Evolutionary conservation across 768 basidiomycete genomes (phyloP).

Genomic region (Agaricus blazei): DNA sequence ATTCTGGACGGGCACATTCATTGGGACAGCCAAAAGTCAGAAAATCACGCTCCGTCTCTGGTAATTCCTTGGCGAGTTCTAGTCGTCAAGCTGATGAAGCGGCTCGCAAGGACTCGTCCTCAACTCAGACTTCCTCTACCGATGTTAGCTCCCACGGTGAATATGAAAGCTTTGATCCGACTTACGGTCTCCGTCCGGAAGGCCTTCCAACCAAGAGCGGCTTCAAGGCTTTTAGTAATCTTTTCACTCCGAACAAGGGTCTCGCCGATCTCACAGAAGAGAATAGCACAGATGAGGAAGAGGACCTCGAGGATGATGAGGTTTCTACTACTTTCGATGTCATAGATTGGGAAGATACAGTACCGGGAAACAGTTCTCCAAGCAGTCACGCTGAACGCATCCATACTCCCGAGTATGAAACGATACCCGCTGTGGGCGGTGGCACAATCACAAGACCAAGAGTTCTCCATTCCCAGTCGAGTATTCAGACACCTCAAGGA

Average conservation of each 20-base stretch:
- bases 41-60: constrained; percentile 38
- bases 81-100: constrained; percentile 16
- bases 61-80: constrained; percentile 32
- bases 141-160: constrained; percentile 26
- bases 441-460: constrained; percentile 83
- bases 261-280: constrained; percentile 82
- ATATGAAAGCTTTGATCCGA: constrained; percentile 90
- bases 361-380: constrained; percentile 40
- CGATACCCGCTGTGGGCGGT: constrained; percentile 88
- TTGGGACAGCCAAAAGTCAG: constrained; percentile 15
- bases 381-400: constrained; percentile 38
- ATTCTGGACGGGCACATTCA: constrained; percentile 21
- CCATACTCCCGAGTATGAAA: constrained; percentile 67
- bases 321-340: constrained; percentile 54
- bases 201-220: constrained; percentile 81
- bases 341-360: constrained; percentile 65
- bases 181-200: constrained; percentile 92
- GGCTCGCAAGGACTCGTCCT: constrained; percentile 12
- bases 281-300: constrained; percentile 36
- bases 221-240: constrained; percentile 71
- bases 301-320: constrained; percentile 33
- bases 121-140: constrained; percentile 16
- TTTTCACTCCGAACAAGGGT: constrained; percentile 65
- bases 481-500: constrained; percentile 45
- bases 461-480: constrained; percentile 80